Evolutionary conservation across 208 protist genomes (phyloP), one percentile per base, ranked within the genome.

Genomic region (Leishmania tarentolae): DNA sequence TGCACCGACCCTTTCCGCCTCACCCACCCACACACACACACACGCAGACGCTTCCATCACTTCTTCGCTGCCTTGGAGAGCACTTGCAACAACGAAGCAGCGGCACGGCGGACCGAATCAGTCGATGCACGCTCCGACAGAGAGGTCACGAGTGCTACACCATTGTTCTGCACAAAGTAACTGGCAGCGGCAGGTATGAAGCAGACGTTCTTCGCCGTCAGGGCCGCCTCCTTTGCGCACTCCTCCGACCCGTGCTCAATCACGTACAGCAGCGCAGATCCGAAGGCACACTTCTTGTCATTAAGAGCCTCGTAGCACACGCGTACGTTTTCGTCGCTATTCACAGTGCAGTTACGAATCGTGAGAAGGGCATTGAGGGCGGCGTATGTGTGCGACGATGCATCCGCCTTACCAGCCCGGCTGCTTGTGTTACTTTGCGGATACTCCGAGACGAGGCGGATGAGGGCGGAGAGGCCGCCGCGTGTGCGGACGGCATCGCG

Each of bases 201-300:
- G 61, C 91, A 94, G 4, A 98, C 73, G 78, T 98, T 97, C 78
- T 97, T 97, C 37, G 98, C 79, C 37, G 88, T 96, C 46, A 98
- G 81, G 17, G 92, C 92, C 28, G 92, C 92, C 86, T 98, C 96
- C 47, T 90, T 81, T 24, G 93, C 94, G 35, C 91, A 95, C 70
- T 98, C 96, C 53, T 98, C 96, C 11, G 93, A 92, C n/a, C 88
- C 91, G 72, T 92, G 83, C 66, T 93, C 84, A 6, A 98, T 81
- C 37, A 98, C 84, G 70, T 94, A 90, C 47, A 97, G 84, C 61
- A 98, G 83, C n/a, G 87, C 86, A 3, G 86, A 77, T 1, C 85
- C 84, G 70, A 98, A 95, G 21, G 40, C 66, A 42, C 68, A 52
- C 28, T 88, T 74, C 15, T 81, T 81, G 50, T 84, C 81, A 6